Percentiles rank a stretch among this genome's conserved stretches.
phyloP scores from a whole-genome alignment of 768 basidiomycete species.

The Tulasnella sp. region DNA sequence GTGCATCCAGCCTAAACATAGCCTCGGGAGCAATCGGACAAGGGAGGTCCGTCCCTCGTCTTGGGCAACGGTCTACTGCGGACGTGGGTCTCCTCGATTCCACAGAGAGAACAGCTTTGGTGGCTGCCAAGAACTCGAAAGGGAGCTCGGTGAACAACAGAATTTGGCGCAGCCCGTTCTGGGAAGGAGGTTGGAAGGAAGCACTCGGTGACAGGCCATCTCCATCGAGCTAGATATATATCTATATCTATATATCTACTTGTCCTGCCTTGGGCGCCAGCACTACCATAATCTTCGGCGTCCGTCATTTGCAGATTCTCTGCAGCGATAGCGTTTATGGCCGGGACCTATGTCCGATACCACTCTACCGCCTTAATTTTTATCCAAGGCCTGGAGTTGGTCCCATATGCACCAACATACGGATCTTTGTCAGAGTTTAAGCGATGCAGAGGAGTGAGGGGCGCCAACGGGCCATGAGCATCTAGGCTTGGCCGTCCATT shows the following conservation, averaged over 20 bases:
- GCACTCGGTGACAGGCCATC: not conserved
- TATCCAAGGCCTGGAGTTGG: too few species aligned
- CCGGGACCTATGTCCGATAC: not conserved
- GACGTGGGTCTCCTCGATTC: not conserved
- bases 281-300: not conserved
- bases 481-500: not conserved
- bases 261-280: not conserved
- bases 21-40: slow-evolving; percentile 25
- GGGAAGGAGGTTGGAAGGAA: slow-evolving; percentile 31
- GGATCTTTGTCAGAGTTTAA: not conserved
- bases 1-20: slow-evolving; percentile 23
- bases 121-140: not conserved
- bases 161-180: slow-evolving; percentile 27
- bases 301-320: not conserved
- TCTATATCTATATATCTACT: not conserved
- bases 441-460: not conserved
- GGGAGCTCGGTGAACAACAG: not conserved
- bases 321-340: not conserved
- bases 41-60: not conserved
- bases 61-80: not conserved
- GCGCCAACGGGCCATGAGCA: too few species aligned
- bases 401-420: not conserved
- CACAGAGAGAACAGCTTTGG: not conserved
- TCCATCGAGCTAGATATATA: not conserved
- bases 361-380: too few species aligned